These are phyloP conservation scores for Backusella tarrabulga DNA, from an alignment of 192 early-diverging fungal genomes.

Conservation along the genomic window DNA sequence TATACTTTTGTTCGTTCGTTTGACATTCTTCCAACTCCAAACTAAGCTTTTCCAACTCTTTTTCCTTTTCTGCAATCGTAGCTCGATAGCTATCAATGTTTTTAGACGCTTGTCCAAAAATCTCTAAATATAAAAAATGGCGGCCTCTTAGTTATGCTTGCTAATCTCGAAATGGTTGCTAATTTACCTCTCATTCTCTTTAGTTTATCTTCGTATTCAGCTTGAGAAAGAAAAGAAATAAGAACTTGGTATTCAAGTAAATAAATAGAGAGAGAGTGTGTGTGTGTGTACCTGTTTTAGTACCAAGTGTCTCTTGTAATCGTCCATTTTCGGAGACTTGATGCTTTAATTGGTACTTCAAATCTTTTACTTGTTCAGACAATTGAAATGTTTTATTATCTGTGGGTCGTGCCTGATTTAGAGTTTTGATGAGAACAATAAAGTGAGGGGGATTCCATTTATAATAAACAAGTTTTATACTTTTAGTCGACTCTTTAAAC, in stretches of 20 bases:
- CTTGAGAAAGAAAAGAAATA: slow-evolving; percentile 11
- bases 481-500: slow-evolving; percentile 17
- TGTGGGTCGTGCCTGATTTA: background rate
- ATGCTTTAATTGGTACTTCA: slow-evolving; percentile 11
- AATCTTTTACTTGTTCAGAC: slow-evolving; percentile 26
- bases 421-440: background rate
- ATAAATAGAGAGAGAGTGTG: background rate
- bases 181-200: slow-evolving; percentile 55
- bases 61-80: slow-evolving; percentile 44
- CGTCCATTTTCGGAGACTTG: slow-evolving; percentile 10
- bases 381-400: slow-evolving; percentile 24
- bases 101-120: slow-evolving; percentile 55
- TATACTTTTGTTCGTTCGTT: slow-evolving; percentile 25
- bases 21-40: slow-evolving; percentile 29
- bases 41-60: slow-evolving; percentile 41
- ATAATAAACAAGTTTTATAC: background rate
- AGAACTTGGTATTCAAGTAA: background rate
- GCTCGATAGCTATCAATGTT: slow-evolving; percentile 53
- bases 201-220: slow-evolving; percentile 56
- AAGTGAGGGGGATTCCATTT: too few relatives aligned
- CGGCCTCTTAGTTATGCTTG: background rate
- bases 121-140: slow-evolving; percentile 23
- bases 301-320: slow-evolving; percentile 18
- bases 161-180: background rate
- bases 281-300: slow-evolving; percentile 22